Percentiles rank a stretch among this genome's conserved stretches.
Evolutionary conservation across 2,329 filamentous ascomycete species (phyloP).

Genomic region (Kalaharituber pfeilii): DNA sequence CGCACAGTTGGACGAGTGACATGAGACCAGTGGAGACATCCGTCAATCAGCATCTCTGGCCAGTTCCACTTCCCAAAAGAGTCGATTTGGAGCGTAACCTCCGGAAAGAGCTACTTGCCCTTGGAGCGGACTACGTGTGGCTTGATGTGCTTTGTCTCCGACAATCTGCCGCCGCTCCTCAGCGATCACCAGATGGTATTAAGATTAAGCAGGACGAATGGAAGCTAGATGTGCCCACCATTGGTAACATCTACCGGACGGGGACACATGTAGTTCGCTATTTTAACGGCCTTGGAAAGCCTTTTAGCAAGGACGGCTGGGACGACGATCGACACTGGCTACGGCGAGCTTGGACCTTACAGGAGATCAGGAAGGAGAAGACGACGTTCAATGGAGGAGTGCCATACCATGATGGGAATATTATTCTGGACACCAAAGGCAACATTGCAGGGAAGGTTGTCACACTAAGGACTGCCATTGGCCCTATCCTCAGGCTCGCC

Average conservation of each 20-base stretch:
- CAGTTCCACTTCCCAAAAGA: neutral
- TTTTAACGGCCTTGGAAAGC: constrained; percentile 2
- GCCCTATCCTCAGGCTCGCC: neutral
- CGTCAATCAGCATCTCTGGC: neutral
- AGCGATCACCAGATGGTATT: neutral
- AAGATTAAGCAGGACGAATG: neutral
- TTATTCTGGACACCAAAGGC: neutral
- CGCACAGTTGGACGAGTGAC: neutral
- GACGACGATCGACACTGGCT: neutral
- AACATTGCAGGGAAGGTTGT: neutral
- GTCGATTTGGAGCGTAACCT: neutral
- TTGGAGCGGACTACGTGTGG: neutral
- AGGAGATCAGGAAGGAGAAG: neutral
- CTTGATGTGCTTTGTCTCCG: constrained; percentile 2
- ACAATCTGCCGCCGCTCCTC: too few relatives aligned
- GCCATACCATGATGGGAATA: neutral
- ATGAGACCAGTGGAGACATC: neutral
- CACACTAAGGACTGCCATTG: neutral
- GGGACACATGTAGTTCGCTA: neutral
- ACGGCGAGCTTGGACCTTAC: constrained; percentile 4
- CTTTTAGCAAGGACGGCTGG: neutral
- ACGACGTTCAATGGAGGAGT: neutral
- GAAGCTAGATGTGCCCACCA: constrained; percentile 3
- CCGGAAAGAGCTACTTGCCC: neutral
- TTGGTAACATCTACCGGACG: constrained; percentile 2